Conservation (phyloP, 2,329 filamentous ascomycete species). For the Colletotrichum echinochloae region DNA sequence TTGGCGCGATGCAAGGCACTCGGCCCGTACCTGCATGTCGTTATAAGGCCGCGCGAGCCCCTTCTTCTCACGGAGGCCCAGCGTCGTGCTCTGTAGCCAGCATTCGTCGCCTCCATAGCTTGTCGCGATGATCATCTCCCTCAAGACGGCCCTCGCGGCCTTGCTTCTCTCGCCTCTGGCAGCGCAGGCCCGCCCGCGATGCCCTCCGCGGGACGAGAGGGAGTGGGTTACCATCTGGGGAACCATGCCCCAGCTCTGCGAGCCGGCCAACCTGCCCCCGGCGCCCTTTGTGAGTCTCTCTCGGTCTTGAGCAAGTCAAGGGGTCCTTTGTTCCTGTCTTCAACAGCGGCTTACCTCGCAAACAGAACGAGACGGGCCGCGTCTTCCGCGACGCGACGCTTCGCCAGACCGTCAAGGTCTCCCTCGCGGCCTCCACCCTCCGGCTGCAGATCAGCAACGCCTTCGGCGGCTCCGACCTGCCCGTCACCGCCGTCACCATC, state of each 20-base stretch:
- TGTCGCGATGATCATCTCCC: slow-evolving; percentile 16
- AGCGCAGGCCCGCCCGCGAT: slow-evolving; percentile 22
- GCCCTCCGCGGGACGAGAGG: slow-evolving; percentile 43
- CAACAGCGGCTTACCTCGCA: slow-evolving; percentile 29
- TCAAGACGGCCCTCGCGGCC: slow-evolving; percentile 38
- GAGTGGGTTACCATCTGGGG: slow-evolving; percentile 74
- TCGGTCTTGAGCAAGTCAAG: neutral
- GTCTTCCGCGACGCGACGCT: slow-evolving; percentile 71
- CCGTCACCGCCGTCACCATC: slow-evolving; percentile 68
- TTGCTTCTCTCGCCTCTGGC: slow-evolving; percentile 23
- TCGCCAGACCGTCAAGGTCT: slow-evolving; percentile 70
- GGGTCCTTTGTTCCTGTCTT: neutral
- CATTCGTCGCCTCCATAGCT: slow-evolving; percentile 1
- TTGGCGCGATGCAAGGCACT: slow-evolving; percentile 9
- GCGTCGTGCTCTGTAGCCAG: neutral
- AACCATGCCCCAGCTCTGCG: slow-evolving; percentile 72
- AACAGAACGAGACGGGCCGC: slow-evolving; percentile 62
- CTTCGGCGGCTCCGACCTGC: slow-evolving; percentile 68
- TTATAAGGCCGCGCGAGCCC: neutral
- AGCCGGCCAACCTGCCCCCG: slow-evolving; percentile 68
- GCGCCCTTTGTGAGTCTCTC: slow-evolving; percentile 62
- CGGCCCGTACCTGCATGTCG: neutral
- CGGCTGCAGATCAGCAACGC: slow-evolving; percentile 72
- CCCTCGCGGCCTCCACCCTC: slow-evolving; percentile 63
- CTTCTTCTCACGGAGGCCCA: neutral